These are phyloP conservation scores for Fusarium mexicanum DNA, from an alignment of 2,329 filamentous ascomycete species.

Conservation along the genomic window DNA sequence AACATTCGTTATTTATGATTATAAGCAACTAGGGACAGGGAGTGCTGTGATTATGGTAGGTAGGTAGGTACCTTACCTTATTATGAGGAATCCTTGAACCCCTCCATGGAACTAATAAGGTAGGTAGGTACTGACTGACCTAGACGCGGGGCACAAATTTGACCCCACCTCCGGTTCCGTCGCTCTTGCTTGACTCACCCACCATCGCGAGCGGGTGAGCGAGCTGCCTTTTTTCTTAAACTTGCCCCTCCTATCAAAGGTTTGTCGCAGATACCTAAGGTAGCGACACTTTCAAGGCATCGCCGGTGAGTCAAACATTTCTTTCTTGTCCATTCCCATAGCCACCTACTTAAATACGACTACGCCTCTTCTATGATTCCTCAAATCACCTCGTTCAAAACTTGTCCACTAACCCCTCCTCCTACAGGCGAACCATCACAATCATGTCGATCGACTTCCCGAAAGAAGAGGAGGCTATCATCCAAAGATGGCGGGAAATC, in stretches of 20 bases:
- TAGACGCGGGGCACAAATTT: slow-evolving; percentile 40
- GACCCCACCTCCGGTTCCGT: slow-evolving; percentile 33
- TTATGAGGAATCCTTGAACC: neutral
- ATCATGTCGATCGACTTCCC: slow-evolving; percentile 91
- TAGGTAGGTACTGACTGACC: no score
- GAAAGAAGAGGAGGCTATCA: slow-evolving; percentile 85
- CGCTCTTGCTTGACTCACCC: slow-evolving; percentile 44
- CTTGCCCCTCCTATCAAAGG: slow-evolving; percentile 42
- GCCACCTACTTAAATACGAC: neutral
- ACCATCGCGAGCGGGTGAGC: slow-evolving; percentile 30
- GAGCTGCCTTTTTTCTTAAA: slow-evolving; percentile 36
- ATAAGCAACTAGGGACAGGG: neutral
- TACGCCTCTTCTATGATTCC: neutral
- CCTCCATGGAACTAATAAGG: neutral
- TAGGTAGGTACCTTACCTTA: neutral
- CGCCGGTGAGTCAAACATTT: slow-evolving; percentile 23
- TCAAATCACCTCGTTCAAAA: neutral
- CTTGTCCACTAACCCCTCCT: slow-evolving; percentile 16
- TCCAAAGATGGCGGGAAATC: slow-evolving; percentile 90
- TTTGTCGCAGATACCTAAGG: slow-evolving; percentile 17
- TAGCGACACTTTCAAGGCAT: slow-evolving; percentile 18
- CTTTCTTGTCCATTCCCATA: neutral
- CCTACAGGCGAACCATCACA: slow-evolving; percentile 27
- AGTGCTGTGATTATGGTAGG: neutral
- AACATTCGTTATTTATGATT: neutral